Evolutionary conservation across 2,329 filamentous ascomycete species (phyloP).

Genomic region (Ophiostoma angusticollis): DNA sequence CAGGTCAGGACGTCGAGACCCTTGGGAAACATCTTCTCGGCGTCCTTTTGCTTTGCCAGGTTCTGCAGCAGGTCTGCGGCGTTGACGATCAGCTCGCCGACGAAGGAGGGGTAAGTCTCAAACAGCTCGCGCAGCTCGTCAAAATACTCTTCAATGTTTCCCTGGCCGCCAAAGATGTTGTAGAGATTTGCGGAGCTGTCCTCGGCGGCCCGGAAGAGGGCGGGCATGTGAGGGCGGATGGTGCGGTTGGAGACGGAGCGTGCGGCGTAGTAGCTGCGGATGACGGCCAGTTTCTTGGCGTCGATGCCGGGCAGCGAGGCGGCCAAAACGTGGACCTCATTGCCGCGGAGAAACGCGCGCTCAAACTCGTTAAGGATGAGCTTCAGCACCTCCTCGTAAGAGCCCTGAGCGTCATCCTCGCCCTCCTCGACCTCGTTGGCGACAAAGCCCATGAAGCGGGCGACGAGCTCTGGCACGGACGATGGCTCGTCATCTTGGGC

Average conservation of each 20-base stretch:
- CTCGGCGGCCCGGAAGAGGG: slow-evolving; percentile 74
- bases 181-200: slow-evolving; percentile 78
- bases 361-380: slow-evolving; percentile 92
- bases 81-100: slow-evolving; percentile 69
- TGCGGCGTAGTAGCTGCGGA: slow-evolving; percentile 83
- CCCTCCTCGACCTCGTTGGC: slow-evolving; percentile 82
- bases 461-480: slow-evolving; percentile 82
- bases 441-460: slow-evolving; percentile 83
- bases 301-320: slow-evolving; percentile 80
- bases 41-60: slow-evolving; percentile 68
- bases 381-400: slow-evolving; percentile 86
- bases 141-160: slow-evolving; percentile 99
- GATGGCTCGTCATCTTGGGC: slow-evolving; percentile 99
- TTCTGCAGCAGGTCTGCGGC: slow-evolving; percentile 80
- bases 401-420: slow-evolving; percentile 78
- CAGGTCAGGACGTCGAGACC: slow-evolving; percentile 91
- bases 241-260: slow-evolving; percentile 71
- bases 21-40: slow-evolving; percentile 93
- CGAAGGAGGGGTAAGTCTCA: slow-evolving; percentile 79
- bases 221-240: slow-evolving; percentile 87
- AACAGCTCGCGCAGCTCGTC: slow-evolving; percentile 90
- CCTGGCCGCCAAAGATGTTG: slow-evolving; percentile 91
- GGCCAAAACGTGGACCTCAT: slow-evolving; percentile 87
- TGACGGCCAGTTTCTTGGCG: slow-evolving; percentile 80
- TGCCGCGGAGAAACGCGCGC: slow-evolving; percentile 83